These are phyloP conservation scores for Exophiala lecanii-corni DNA, from an alignment of 2,329 filamentous ascomycete species.

Conservation along the genomic window DNA sequence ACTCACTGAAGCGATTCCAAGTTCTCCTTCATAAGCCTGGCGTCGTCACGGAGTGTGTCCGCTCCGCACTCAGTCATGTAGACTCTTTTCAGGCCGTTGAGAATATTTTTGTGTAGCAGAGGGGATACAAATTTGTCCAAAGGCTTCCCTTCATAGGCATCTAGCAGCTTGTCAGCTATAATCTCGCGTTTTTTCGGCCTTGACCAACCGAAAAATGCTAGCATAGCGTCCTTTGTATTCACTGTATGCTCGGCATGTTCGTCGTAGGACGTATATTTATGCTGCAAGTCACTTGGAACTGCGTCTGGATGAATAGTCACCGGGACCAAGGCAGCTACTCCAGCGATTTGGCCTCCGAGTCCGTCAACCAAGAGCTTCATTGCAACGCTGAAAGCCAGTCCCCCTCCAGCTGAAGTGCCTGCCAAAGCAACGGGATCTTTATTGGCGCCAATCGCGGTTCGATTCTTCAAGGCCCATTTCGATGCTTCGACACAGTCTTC, in stretches of 20 bases:
- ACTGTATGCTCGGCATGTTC: constrained; percentile 35
- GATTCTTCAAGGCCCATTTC: constrained; percentile 13
- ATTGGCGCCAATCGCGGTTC: constrained; percentile 2
- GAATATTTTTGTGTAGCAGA: background rate
- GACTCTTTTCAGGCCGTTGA: constrained; percentile 2
- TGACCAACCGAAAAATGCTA: constrained; percentile 29
- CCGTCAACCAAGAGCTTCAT: constrained; percentile 35
- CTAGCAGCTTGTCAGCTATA: too few relatives aligned
- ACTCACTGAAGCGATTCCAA: background rate
- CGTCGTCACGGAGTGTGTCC: constrained; percentile 10
- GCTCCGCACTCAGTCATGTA: constrained; percentile 8
- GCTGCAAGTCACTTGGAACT: constrained; percentile 31
- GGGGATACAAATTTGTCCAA: constrained; percentile 1
- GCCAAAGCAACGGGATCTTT: constrained; percentile 16
- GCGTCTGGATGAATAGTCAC: constrained; percentile 34
- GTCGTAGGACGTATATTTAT: constrained; percentile 31
- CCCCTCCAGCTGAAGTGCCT: constrained; percentile 37
- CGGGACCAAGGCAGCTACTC: constrained; percentile 34
- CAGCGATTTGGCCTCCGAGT: constrained; percentile 29
- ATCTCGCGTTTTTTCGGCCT: background rate
- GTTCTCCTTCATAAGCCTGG: constrained; percentile 8
- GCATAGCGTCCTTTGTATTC: constrained; percentile 33
- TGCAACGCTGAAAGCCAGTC: constrained; percentile 33
- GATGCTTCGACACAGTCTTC: constrained; percentile 15
- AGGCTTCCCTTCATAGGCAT: background rate